These are phyloP conservation scores for Aureobasidium zeae DNA, from an alignment of 2,329 filamentous ascomycete genomes.

Conservation along the genomic window DNA sequence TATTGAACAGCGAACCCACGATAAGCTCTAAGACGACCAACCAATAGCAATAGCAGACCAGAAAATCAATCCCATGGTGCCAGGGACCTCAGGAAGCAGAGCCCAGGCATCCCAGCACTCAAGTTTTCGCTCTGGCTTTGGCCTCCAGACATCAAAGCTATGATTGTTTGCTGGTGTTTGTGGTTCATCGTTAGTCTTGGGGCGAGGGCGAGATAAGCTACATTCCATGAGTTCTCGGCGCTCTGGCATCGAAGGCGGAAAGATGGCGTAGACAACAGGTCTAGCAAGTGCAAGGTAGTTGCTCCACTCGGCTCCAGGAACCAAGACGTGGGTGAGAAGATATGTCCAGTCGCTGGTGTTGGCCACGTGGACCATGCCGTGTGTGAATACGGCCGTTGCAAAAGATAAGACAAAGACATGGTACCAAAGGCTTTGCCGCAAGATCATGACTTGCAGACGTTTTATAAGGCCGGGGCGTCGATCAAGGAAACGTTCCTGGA, in stretches of 20 bases:
- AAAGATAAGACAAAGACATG: slow-evolving; percentile 28
- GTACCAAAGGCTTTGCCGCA: slow-evolving; percentile 49
- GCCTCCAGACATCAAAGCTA: slow-evolving; percentile 9
- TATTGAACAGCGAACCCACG: no score
- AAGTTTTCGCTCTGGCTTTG: slow-evolving; percentile 8
- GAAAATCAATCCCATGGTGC: not conserved
- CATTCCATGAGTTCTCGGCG: slow-evolving; percentile 48
- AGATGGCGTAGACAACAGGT: slow-evolving; percentile 52
- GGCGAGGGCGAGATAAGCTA: slow-evolving; percentile 43
- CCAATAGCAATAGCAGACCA: slow-evolving; percentile 2
- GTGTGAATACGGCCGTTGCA: slow-evolving; percentile 23
- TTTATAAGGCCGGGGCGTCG: not conserved
- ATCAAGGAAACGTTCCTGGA: slow-evolving; percentile 5
- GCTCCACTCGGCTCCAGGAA: slow-evolving; percentile 51
- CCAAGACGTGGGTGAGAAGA: slow-evolving; percentile 38
- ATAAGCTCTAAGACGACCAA: not conserved
- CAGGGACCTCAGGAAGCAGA: slow-evolving; percentile 6
- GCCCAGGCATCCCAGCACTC: slow-evolving; percentile 11
- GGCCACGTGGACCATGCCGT: slow-evolving; percentile 43
- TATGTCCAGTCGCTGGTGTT: slow-evolving; percentile 37
- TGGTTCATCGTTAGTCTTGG: not conserved
- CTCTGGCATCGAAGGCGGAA: slow-evolving; percentile 49
- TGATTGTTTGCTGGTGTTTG: not conserved
- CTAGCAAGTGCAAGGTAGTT: slow-evolving; percentile 6
- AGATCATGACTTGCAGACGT: slow-evolving; percentile 32